These are phyloP conservation scores for Fabrea salina DNA, from an alignment of 169 alveolate genomes.

Conservation along the genomic window DNA sequence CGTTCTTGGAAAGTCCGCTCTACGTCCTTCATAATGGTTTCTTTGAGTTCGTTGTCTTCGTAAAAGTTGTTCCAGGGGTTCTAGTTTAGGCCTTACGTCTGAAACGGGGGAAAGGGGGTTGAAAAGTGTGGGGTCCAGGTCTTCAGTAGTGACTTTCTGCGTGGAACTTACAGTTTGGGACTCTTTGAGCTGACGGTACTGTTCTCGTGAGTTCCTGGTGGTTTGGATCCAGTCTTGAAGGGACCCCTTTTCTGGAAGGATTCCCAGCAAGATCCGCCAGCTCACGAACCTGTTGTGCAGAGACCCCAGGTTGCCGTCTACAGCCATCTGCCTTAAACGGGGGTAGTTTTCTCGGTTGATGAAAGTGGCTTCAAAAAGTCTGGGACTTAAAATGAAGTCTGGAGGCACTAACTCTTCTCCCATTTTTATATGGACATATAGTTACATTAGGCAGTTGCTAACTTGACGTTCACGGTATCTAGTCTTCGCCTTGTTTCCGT, in stretches of 20 bases:
- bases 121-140: not conserved
- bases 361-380: not conserved
- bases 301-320: not conserved
- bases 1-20: conserved; percentile 77
- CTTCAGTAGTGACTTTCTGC: not conserved
- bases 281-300: not conserved
- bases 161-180: conserved; percentile 3
- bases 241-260: conserved; percentile 2
- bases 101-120: conserved; percentile 26
- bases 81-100: conserved; percentile 4
- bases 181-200: not conserved
- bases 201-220: not conserved
- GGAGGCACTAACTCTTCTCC: conserved; percentile 31
- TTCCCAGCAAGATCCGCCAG: conserved; percentile 12
- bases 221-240: not conserved
- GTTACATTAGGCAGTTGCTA: conserved; percentile 22
- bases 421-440: too few relatives aligned
- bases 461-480: conserved; percentile 23
- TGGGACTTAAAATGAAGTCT: not conserved
- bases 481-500: conserved; percentile 5
- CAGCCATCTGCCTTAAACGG: not conserved
- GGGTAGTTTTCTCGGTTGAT: conserved; percentile 8
- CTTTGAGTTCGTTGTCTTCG: conserved; percentile 46
- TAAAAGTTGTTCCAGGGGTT: conserved; percentile 30
- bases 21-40: conserved; percentile 56